Evolutionary conservation across 768 basidiomycete genomes (phyloP).

Genomic region (Roridomyces roridus): DNA sequence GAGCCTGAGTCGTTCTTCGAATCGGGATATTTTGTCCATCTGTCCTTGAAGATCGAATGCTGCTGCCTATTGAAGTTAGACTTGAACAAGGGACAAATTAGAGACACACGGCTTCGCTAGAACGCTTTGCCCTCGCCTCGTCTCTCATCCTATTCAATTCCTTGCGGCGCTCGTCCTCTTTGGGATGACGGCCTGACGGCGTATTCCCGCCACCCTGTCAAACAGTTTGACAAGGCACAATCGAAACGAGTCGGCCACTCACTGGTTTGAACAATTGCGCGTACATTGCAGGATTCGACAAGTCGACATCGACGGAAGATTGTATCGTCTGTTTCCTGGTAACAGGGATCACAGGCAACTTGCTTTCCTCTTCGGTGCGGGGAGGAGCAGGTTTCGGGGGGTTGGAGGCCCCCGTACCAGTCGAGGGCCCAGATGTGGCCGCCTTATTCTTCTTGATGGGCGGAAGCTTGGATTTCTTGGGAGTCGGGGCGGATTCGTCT

Average conservation of each 20-base stretch:
- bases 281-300: slow-evolving; percentile 69
- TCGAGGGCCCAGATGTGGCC: slow-evolving; percentile 33
- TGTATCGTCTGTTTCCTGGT: slow-evolving; percentile 49
- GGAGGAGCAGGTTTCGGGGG: slow-evolving; percentile 31
- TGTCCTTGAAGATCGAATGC: slow-evolving; percentile 65
- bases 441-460: slow-evolving; percentile 72
- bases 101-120: slow-evolving; percentile 57
- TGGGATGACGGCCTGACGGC: slow-evolving; percentile 53
- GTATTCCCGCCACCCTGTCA: slow-evolving; percentile 50
- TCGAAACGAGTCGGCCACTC: slow-evolving; percentile 22
- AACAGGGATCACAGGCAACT: slow-evolving; percentile 27
- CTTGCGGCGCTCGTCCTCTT: slow-evolving; percentile 72
- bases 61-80: slow-evolving; percentile 40
- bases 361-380: slow-evolving; percentile 33
- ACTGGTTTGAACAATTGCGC: slow-evolving; percentile 67
- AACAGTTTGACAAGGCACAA: background rate
- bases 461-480: slow-evolving; percentile 68
- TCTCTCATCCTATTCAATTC: slow-evolving; percentile 75
- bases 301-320: slow-evolving; percentile 63
- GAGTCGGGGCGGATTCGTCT: slow-evolving; percentile 39
- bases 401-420: slow-evolving; percentile 24
- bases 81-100: background rate
- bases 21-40: slow-evolving; percentile 64
- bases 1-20: slow-evolving; percentile 60
- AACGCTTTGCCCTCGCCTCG: slow-evolving; percentile 65